These are phyloP conservation scores for Pythium volutum DNA, from an alignment of 352 stramenopile genomes.

Conservation along the genomic window DNA sequence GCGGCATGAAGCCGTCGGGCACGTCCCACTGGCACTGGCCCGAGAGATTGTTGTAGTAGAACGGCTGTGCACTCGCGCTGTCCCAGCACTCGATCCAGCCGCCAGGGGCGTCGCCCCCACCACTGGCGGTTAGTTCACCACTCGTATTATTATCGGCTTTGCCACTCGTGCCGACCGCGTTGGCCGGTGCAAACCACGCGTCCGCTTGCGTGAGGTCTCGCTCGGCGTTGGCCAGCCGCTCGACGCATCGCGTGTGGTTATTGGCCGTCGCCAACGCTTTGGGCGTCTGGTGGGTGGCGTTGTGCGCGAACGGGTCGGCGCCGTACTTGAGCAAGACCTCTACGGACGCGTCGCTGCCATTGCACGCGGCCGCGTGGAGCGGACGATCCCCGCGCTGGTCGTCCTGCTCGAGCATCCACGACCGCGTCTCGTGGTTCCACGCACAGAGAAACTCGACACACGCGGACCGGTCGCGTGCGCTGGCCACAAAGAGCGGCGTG, in stretches of 20 bases:
- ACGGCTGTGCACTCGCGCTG: conserved; percentile 45
- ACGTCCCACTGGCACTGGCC: conserved; percentile 67
- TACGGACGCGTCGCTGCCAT: conserved; percentile 43
- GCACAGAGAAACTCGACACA: conserved; percentile 61
- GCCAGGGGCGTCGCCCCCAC: neutral
- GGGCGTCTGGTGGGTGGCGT: conserved; percentile 47
- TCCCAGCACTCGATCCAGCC: conserved; percentile 71
- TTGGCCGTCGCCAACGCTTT: conserved; percentile 46
- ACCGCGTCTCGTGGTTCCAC: conserved; percentile 61
- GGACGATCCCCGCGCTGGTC: conserved; percentile 54
- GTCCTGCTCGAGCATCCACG: conserved; percentile 71
- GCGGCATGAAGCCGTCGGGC: conserved; percentile 35
- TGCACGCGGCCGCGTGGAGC: conserved; percentile 62
- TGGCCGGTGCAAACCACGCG: conserved; percentile 54
- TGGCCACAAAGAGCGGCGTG: conserved; percentile 64
- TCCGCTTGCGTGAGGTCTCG: conserved; percentile 34
- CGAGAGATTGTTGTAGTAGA: conserved; percentile 76
- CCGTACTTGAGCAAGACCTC: conserved; percentile 49
- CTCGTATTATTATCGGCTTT: conserved; percentile 12
- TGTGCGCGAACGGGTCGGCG: conserved; percentile 41
- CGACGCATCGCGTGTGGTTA: conserved; percentile 44
- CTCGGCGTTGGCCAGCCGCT: conserved; percentile 41
- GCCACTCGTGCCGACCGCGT: conserved; percentile 27
- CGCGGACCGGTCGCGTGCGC: conserved; percentile 42
- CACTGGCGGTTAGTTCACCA: neutral